Evolutionary conservation across 495 filamentous ascomycete species (phyloP), one percentile per base, ranked within the genome.

Genomic region (Rostrohypoxylon terebratum): DNA sequence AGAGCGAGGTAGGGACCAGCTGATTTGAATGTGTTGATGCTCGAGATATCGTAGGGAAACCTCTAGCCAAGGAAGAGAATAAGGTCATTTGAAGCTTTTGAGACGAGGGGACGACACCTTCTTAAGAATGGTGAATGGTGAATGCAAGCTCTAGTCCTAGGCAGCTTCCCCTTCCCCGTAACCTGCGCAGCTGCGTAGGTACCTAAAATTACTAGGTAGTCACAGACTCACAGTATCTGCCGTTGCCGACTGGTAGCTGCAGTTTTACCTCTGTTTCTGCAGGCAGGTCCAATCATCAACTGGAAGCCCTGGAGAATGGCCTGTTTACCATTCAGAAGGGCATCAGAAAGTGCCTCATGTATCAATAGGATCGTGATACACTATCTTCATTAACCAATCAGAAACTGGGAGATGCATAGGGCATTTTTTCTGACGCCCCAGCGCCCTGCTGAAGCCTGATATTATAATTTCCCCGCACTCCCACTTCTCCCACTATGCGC

Each of bases 31-130:
- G 44, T 23, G 33, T 75, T 57, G 71, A 73, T 16, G 47, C 38
- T 69, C 67, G 57, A 11, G 63, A 38, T 69, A 71, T 73, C 72
- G 74, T 77, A 78, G 74, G 44, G 42, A 59, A 33, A 63, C 71
- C 68, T 61, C 76, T 63, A 61, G 63, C 64, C 33, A 72, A 47
- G 31, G 31, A 68, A 23, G 64, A 68, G 67, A 73, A 66, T 68
- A 69, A 59, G 68, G 42, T 63, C 76, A 78, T 78, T 38, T 58
- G 66, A 62, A 20, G 20, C 47, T 74, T 23, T 51, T 57, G 45
- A 20, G 48, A 63, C 54, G 60, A 68, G 63, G 68, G 70, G 68
- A 63, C 28, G 48, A 45, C 44, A 59, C 53, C 58, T 61, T 60
- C 63, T 25, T 54, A 13, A 34, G 21, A 10, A 6, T n/a, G 21